A percentile compares a stretch with the other conserved stretches of the same genome.
These are phyloP conservation scores for Solanum pennellii DNA, from an alignment of 257 asterid species.

Conservation along the genomic window DNA sequence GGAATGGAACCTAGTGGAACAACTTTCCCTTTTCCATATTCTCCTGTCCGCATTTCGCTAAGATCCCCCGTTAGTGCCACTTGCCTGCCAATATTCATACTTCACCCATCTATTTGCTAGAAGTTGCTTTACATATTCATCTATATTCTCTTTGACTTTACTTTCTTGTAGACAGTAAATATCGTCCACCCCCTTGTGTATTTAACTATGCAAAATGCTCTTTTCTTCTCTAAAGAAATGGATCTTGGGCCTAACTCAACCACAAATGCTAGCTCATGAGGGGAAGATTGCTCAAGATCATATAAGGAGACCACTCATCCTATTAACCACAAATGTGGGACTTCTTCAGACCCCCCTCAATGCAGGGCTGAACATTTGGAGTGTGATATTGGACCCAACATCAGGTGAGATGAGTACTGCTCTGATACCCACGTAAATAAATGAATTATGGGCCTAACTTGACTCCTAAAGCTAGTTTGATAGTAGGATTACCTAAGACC, in stretches of 20 bases:
- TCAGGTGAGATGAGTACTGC: neutral
- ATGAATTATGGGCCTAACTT: neutral
- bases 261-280: neutral
- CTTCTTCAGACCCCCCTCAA: neutral
- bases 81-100: neutral
- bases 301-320: neutral
- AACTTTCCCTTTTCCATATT: neutral
- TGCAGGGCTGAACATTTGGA: neutral
- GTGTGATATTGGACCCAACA: neutral
- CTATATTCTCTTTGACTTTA: neutral
- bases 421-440: neutral
- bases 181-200: neutral
- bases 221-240: neutral
- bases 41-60: neutral
- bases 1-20: neutral
- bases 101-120: neutral
- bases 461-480: neutral
- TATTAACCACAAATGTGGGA: neutral
- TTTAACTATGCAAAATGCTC: neutral
- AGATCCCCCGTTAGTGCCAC: neutral
- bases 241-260: neutral
- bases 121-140: neutral
- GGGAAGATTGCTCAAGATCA: neutral
- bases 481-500: neutral
- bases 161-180: neutral